Conservation (phyloP, 345 rosid genomes). For the Camelina sativa region DNA sequence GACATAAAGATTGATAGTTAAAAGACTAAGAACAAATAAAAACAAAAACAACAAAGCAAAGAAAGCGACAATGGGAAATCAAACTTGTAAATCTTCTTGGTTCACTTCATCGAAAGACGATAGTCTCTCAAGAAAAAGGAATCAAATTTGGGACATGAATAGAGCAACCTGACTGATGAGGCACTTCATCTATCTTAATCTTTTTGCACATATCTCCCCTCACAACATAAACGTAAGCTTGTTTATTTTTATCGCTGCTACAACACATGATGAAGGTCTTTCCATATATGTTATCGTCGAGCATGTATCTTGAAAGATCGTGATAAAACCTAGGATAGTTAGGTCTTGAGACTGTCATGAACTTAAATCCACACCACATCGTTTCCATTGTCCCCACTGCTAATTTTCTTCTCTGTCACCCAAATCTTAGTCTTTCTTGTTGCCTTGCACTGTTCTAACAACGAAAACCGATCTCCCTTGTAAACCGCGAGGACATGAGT, state of each 20-base stretch:
- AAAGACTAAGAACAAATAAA: background rate
- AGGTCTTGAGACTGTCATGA: conserved; percentile 15
- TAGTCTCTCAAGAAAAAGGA: background rate
- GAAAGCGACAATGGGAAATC: no score
- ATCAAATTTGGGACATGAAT: background rate
- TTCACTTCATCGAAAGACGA: background rate
- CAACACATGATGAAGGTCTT: background rate
- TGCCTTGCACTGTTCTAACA: background rate
- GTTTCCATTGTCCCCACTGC: background rate
- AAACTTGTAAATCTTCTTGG: background rate
- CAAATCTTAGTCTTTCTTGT: conserved; percentile 13
- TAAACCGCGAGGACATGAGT: background rate
- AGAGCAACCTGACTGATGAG: background rate
- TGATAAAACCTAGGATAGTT: background rate
- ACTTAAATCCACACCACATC: conserved; percentile 14
- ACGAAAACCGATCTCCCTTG: background rate
- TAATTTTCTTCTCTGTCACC: background rate
- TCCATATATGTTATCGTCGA: background rate
- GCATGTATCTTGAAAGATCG: background rate
- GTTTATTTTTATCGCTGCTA: background rate
- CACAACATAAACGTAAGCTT: background rate
- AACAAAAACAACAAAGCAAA: background rate
- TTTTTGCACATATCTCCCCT: background rate
- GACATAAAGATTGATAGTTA: background rate
- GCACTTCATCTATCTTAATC: background rate